Conservation (phyloP, 192 early-diverging fungal species). For the Powellomyces hirtus region DNA sequence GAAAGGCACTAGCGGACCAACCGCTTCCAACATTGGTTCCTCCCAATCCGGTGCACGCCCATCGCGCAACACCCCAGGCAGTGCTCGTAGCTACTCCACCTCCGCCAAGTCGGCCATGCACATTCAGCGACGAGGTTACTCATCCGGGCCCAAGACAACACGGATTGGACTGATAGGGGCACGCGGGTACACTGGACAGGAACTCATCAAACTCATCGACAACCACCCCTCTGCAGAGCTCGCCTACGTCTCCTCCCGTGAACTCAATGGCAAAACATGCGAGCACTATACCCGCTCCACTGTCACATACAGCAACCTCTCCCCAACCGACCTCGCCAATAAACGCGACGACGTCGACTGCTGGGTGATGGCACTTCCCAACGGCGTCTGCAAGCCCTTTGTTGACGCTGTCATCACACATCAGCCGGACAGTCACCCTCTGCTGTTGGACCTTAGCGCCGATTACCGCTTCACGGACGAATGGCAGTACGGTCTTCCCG, state of each 20-base stretch:
- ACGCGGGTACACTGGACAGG: conserved; percentile 94
- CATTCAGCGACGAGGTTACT: conserved; percentile 2
- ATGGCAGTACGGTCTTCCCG: conserved; percentile 81
- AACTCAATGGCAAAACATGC: conserved; percentile 85
- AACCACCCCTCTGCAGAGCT: conserved; percentile 83
- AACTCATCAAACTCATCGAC: conserved; percentile 85
- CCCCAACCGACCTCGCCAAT: conserved; percentile 61
- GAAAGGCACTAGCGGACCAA: background rate
- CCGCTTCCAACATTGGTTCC: conserved; percentile 18
- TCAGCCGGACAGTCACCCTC: conserved; percentile 47
- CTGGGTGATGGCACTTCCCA: conserved; percentile 97
- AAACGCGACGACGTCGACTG: conserved; percentile 76
- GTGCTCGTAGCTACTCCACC: conserved; percentile 18
- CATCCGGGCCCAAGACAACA: background rate
- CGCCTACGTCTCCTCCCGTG: conserved; percentile 89
- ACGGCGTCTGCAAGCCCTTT: conserved; percentile 91
- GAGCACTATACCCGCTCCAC: conserved; percentile 68
- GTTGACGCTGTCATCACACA: conserved; percentile 65
- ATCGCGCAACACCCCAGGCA: too few species aligned
- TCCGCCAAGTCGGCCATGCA: background rate
- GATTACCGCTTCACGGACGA: conserved; percentile 87
- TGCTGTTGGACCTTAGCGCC: conserved; percentile 86
- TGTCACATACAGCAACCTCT: conserved; percentile 79
- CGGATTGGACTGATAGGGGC: conserved; percentile 91
- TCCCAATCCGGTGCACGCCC: conserved; percentile 1